Evolutionary conservation across 1,284 basidiomycete species (phyloP), one percentile per base, ranked within the genome.

Genomic region (Tremellales sp.): DNA sequence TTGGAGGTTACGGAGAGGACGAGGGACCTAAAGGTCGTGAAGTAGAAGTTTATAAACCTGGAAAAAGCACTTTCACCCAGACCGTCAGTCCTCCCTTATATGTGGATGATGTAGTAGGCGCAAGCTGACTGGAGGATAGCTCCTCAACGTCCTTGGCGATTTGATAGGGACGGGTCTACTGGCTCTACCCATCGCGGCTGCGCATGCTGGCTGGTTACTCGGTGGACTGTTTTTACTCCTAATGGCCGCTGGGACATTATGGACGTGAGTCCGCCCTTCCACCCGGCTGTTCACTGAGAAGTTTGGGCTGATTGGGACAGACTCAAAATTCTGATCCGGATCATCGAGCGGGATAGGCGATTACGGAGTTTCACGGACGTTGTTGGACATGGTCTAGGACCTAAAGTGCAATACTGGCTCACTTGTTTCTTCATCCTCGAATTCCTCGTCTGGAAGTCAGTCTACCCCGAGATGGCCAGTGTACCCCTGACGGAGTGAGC

Each of bases 151-250:
- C 17, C 86, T 86, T 42, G 89, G 87, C 8, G 86, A 90, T 48
- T 74, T 92, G 8, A 78, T 90, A 21, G 90, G 91, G 7, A 87
- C 93, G 47, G 90, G 90, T 11, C 84, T 94, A 78, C 79, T 93
- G 7, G 89, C 88, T 4, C 86, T 89, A 66, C 89, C 90, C 0
- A 78, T 91, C 23, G 89, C 88, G 0, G 88, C 90, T 61, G 83
- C 87, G 2, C 87, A 86, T 60, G 82, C 87, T 1, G 89, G 89
- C 3, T 92, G 89, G 89, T 75, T 85, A n/a, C 75, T 80, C 23
- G 89, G 89, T 5, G 84, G 84, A 0, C 17, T 81, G 13, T 76
- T 91, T 15, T 81, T 92, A 48, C 72, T 85, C 13, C 79, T 81
- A 48, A 89, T 88, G 61, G 87, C 86, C 1, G 78, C 78, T 45